Base-by-base conservation (phyloP, 179 eudicot genomes). In the Beta macrorhiza region DNA sequence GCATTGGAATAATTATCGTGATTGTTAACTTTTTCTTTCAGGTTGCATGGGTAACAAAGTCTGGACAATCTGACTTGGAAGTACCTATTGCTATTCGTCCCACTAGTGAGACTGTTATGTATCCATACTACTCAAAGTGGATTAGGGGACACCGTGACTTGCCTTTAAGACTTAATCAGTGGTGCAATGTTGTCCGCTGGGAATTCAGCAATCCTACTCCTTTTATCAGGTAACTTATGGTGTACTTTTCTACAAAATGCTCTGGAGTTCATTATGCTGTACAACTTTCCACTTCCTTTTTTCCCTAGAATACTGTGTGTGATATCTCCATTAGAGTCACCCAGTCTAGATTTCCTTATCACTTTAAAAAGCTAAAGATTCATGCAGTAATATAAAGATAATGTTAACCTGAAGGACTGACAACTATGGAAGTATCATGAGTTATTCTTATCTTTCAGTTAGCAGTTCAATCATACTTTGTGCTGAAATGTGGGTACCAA, bases 11-110 rank as follows among this genome's bases (percentile, higher is more conserved):
- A 11, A 6, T 80, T 74, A 22, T 74, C 14, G 19, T 67, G 17
- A 25, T 32, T 78, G 68, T 10, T 19, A 56, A 13, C 14, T 42
- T 76, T 44, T 59, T 69, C 68, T 55, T 74, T 87, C 82, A 97
- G 99, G 99, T 97, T 87, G 99, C 99, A 58, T 97, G 99, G 99
- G 99, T 97, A 72, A 97, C 99, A 78, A 97, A 91, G 86, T 91
- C 97, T 17, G 99, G 98, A 75, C 82, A 93, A 70, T 90, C 98
- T 82, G 93, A 94, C 49, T 86, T 97, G 81, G 99, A 97, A 16
- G 89, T 91, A 73, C 98, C 97, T 52, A 93, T 97, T 88, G 99
- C 99, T 56, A 97, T 97, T 80, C 99, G 98, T 32, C 99, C 99
- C 73, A 97, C 99, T 17, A 97, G 99, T 89, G 99, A 97, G 89